Percentiles rank a stretch among this genome's conserved stretches.
phyloP scores from a whole-genome alignment of 768 basidiomycete genomes.

The Tricholoma terreum region DNA sequence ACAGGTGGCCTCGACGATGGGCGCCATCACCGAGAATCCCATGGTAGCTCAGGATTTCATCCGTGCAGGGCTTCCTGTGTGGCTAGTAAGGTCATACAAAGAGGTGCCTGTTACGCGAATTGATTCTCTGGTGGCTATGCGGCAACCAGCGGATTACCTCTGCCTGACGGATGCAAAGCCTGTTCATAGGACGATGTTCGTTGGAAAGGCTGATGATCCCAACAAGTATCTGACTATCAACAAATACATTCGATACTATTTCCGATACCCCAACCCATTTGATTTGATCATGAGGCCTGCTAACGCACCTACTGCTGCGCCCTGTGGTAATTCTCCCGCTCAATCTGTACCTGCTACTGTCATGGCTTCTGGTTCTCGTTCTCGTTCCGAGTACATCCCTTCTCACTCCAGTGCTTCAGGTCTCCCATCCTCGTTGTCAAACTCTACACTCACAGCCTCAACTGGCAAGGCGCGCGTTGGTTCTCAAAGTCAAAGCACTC shows the following conservation, averaged over 20 bases:
- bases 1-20: too few relatives aligned
- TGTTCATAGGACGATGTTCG: background rate
- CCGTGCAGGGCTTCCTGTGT: background rate
- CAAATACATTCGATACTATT: background rate
- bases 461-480: too few relatives aligned
- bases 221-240: background rate
- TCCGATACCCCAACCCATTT: background rate
- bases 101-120: background rate
- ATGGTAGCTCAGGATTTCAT: background rate
- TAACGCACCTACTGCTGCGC: too few relatives aligned
- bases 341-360: too few relatives aligned
- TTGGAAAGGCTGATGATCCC: background rate
- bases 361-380: too few relatives aligned
- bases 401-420: too few relatives aligned
- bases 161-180: background rate
- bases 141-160: conserved; percentile 3
- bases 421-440: too few relatives aligned
- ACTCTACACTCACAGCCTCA: too few relatives aligned
- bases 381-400: too few relatives aligned
- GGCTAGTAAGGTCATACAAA: background rate
- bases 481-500: too few relatives aligned
- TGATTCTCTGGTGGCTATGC: background rate
- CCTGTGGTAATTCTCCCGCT: too few relatives aligned
- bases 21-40: background rate
- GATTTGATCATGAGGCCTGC: background rate